Conservation (phyloP, 2,329 filamentous ascomycete species). For the Sporothrix dimorphospora region DNA sequence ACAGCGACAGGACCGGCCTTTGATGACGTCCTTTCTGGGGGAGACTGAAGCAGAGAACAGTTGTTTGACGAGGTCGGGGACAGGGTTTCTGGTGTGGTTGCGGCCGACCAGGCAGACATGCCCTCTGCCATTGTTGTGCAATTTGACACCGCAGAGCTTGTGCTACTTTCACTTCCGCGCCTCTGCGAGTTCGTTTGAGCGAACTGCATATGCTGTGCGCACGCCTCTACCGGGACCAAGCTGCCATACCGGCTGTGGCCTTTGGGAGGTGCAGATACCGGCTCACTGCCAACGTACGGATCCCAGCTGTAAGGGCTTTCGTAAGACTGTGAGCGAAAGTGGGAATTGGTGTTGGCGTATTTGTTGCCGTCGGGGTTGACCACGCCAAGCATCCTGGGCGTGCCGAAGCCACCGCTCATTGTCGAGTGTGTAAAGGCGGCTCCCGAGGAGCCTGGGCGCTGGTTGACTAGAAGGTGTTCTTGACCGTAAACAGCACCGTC, state of each 20-base stretch:
- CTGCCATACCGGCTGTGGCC: conserved; percentile 15
- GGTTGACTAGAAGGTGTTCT: neutral
- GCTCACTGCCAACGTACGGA: neutral
- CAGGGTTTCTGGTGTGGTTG: conserved; percentile 31
- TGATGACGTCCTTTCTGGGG: neutral
- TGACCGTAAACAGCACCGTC: neutral
- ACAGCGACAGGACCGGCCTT: neutral
- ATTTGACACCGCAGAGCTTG: conserved; percentile 25
- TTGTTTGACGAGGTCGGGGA: conserved; percentile 29
- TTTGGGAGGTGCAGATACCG: neutral
- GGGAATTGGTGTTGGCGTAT: conserved; percentile 1
- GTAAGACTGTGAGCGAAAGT: conserved; percentile 27
- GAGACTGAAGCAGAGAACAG: conserved; percentile 18
- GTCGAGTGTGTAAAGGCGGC: neutral
- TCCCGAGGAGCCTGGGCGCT: neutral
- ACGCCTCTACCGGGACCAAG: neutral
- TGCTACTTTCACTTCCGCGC: conserved; percentile 32
- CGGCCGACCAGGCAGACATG: conserved; percentile 27
- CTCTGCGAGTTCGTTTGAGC: conserved; percentile 7
- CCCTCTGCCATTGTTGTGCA: conserved; percentile 23
- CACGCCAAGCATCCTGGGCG: too few relatives aligned
- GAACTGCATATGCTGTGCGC: neutral
- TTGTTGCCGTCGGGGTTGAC: neutral
- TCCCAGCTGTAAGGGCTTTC: conserved; percentile 23
- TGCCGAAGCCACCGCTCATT: too few relatives aligned